Evolutionary conservation across 225 moss, liverwort and hornwort genomes (phyloP).

Genomic region (Antitrichia curtipendula): DNA sequence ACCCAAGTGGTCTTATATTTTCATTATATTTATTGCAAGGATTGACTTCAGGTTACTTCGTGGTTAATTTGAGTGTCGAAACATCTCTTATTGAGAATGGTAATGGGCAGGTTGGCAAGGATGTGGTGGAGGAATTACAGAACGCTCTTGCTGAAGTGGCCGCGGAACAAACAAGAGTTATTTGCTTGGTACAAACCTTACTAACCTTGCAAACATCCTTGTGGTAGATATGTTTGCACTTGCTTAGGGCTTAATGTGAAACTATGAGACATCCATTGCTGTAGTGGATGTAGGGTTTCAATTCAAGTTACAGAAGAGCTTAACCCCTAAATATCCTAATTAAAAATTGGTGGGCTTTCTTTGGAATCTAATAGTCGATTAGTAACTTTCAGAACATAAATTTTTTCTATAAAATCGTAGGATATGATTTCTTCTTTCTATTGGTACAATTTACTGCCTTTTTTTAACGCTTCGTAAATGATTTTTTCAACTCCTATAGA

Average conservation of each 20-base stretch:
- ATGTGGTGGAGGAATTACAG: slow-evolving; percentile 10
- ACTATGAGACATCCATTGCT: background rate
- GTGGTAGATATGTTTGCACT: background rate
- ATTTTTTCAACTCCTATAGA: background rate
- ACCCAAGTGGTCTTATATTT: background rate
- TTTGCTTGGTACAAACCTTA: slow-evolving; percentile 3
- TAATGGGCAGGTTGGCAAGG: slow-evolving; percentile 12
- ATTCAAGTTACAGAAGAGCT: background rate
- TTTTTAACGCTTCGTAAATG: background rate
- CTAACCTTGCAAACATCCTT: background rate
- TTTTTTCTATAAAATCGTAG: background rate
- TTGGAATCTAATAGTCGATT: background rate
- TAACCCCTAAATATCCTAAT: background rate
- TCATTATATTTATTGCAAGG: background rate
- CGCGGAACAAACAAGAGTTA: background rate
- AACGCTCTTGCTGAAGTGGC: slow-evolving; percentile 5
- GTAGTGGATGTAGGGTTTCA: background rate
- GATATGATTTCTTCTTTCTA: background rate
- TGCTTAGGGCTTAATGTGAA: background rate
- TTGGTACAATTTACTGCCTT: background rate
- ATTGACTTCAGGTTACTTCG: background rate
- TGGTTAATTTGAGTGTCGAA: background rate
- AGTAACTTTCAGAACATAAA: too few species aligned
- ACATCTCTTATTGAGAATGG: background rate
- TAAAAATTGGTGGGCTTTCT: background rate